These are phyloP conservation scores for Xylaria acuta DNA, from an alignment of 495 filamentous ascomycete species.

Conservation along the genomic window DNA sequence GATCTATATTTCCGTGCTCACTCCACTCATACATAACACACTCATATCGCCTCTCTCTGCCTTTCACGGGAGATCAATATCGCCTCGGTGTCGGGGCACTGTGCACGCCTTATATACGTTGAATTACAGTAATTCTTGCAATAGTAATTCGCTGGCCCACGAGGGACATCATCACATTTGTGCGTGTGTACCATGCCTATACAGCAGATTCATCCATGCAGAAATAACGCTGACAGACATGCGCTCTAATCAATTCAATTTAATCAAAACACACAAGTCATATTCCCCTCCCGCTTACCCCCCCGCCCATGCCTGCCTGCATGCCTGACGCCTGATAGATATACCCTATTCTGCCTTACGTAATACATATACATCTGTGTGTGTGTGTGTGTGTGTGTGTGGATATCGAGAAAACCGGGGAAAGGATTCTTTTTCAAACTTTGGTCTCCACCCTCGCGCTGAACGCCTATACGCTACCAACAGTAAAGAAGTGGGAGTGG, in stretches of 20 bases:
- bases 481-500: not conserved
- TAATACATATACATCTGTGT: not conserved
- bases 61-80: too few species aligned
- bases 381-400: not conserved
- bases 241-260: not conserved
- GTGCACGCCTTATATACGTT: not conserved
- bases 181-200: not conserved
- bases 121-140: not conserved
- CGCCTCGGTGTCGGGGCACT: not conserved
- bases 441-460: not conserved
- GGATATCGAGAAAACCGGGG: not conserved
- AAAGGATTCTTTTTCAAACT: not conserved
- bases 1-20: not conserved
- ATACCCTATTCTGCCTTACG: not conserved
- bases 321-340: not conserved
- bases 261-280: not conserved
- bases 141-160: not conserved
- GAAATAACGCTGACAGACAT: not conserved
- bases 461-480: not conserved
- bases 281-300: not conserved
- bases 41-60: too few species aligned
- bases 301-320: not conserved
- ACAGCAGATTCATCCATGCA: not conserved
- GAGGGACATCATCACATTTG: not conserved
- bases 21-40: too few species aligned